These are phyloP conservation scores for Diplocarpon mali DNA, from an alignment of 2,329 filamentous ascomycete species.

Conservation along the genomic window DNA sequence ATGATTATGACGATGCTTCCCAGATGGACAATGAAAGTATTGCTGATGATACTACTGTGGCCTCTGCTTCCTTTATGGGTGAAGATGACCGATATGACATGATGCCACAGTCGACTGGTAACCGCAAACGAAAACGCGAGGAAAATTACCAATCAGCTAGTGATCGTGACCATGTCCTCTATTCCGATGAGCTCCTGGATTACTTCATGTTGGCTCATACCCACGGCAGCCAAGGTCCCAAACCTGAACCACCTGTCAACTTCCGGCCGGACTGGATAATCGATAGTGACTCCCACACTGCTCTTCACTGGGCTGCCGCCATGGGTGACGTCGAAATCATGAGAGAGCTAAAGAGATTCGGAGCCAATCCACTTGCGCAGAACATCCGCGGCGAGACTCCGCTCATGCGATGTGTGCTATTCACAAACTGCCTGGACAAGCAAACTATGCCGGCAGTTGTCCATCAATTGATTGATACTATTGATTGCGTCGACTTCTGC, in stretches of 20 bases:
- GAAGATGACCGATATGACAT: slow-evolving; percentile 71
- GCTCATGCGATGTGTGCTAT: slow-evolving; percentile 86
- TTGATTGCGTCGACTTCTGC: slow-evolving; percentile 67
- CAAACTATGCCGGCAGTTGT: slow-evolving; percentile 79
- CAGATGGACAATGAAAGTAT: slow-evolving; percentile 62
- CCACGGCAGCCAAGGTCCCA: slow-evolving; percentile 46
- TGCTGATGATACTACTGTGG: slow-evolving; percentile 71
- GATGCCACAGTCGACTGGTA: slow-evolving; percentile 51
- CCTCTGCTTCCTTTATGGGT: slow-evolving; percentile 73
- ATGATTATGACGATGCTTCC: slow-evolving; percentile 55
- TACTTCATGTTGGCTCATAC: slow-evolving; percentile 87
- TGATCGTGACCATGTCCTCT: slow-evolving; percentile 79
- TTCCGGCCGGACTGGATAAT: slow-evolving; percentile 90
- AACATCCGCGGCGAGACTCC: slow-evolving; percentile 76
- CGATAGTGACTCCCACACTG: slow-evolving; percentile 84
- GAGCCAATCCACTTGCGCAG: slow-evolving; percentile 60
- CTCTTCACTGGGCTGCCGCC: slow-evolving; percentile 91
- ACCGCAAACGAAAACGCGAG: slow-evolving; percentile 68
- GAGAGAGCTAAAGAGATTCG: slow-evolving; percentile 71
- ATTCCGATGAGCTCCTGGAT: slow-evolving; percentile 86
- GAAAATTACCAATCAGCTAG: slow-evolving; percentile 52
- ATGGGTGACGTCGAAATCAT: slow-evolving; percentile 96
- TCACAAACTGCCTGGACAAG: slow-evolving; percentile 95
- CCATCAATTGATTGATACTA: slow-evolving; percentile 71
- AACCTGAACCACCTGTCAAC: slow-evolving; percentile 60